Base-by-base conservation (phyloP, 345 rosid genomes). In the Salix viminalis region DNA sequence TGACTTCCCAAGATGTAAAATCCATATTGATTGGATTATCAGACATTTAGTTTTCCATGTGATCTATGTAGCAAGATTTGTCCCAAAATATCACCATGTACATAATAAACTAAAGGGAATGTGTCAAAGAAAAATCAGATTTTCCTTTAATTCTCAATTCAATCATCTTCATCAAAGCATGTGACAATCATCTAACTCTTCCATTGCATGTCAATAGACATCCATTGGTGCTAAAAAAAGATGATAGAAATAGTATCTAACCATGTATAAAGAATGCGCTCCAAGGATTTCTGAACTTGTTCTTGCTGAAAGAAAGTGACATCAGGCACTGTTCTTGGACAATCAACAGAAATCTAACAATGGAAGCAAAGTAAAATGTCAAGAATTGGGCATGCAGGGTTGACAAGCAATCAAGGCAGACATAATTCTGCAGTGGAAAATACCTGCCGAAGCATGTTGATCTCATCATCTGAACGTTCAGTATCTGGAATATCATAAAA, bases 221-320 rank as follows among this genome's bases (percentile, higher is more conserved):
- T 48, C 44, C n/a, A 52, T 46, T 21, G 12, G 36, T 30, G 11
- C 65, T 6, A 62, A 75, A 8, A 46, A 56, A 62, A 23, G 18
- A 68, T 26, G 61, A 67, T 52, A 75, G 56, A 32, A 69, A 76
- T 18, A 62, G 78, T 56, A 72, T 71, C 92, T 81, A 81, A 93
- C 98, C 99, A 96, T 67, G 98, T 91, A 85, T 91, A 96, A n/a
- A 93, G 97, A 85, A 96, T 87, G 77, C 97, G 97, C 89, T 96
- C 99, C 86, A 93, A 85, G 70, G 99, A 96, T 80, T 96, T 93
- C 86, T 96, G 99, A 72, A 96, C 97, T 91, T 89, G 97, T 65
- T 56, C 81, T 88, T 96, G 97, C 86, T 92, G 98, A 88, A 96
- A 93, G 91, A 96, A 96, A 74, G 87, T 72, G 70, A 93, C 97